phyloP scores from a whole-genome alignment of 1,284 basidiomycete species.

The Hemileccinum hortonii region DNA sequence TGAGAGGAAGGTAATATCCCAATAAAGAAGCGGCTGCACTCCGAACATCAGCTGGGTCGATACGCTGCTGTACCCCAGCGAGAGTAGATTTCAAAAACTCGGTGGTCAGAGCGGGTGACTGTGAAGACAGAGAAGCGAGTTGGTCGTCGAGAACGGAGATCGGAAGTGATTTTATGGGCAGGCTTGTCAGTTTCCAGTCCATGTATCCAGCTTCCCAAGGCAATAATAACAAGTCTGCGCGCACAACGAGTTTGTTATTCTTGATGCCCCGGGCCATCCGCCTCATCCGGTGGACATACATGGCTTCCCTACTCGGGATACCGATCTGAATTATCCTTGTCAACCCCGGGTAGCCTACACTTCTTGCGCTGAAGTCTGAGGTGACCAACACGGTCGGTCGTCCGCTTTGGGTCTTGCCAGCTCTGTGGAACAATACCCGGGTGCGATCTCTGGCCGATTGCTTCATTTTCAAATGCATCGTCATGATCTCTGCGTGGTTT shows the following conservation, averaged over 20 bases:
- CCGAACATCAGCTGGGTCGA: constrained; percentile 58
- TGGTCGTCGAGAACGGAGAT: constrained; percentile 15
- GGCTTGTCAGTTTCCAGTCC: constrained; percentile 58
- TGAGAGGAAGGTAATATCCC: constrained; percentile 73
- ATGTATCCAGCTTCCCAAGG: constrained; percentile 84
- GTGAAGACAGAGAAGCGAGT: constrained; percentile 12
- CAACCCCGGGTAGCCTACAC: constrained; percentile 88
- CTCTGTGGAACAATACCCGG: constrained; percentile 43
- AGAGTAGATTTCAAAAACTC: constrained; percentile 35
- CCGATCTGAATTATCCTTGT: constrained; percentile 95
- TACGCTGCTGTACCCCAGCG: constrained; percentile 36
- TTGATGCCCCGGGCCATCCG: constrained; percentile 82
- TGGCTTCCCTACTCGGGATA: constrained; percentile 66
- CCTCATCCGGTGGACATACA: constrained; percentile 92
- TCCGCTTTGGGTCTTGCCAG: constrained; percentile 47
- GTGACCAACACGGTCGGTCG: constrained; percentile 71
- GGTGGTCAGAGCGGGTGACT: constrained; percentile 2
- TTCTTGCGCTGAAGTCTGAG: constrained; percentile 89
- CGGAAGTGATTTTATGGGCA: constrained; percentile 70
- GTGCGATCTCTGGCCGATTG: constrained; percentile 43
- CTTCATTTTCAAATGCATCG: constrained; percentile 84
- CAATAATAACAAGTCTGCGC: constrained; percentile 85
- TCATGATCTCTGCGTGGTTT: constrained; percentile 59
- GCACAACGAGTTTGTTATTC: constrained; percentile 1
- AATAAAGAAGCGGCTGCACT: constrained; percentile 72